These are phyloP conservation scores for Sporobolomyces pararoseus DNA, from an alignment of 768 basidiomycete species.

Conservation along the genomic window DNA sequence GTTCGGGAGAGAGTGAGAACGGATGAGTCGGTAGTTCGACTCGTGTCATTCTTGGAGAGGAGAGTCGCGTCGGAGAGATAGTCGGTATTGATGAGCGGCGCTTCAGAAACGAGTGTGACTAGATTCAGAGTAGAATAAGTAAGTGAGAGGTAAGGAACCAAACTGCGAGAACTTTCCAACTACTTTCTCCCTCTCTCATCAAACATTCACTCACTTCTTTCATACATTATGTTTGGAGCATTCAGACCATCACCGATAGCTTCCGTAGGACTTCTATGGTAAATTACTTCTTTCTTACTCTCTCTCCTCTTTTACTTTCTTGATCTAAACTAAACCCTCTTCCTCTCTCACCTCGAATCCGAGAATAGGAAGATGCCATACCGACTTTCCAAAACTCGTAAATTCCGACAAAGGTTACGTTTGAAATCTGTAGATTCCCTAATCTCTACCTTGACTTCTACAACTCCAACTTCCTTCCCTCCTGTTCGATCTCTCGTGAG, in stretches of 20 bases:
- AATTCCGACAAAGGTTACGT: slow-evolving; percentile 81
- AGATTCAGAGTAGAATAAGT: background rate
- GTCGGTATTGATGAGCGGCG: background rate
- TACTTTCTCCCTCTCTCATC: background rate
- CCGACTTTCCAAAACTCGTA: slow-evolving; percentile 84
- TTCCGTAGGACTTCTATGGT: slow-evolving; percentile 36
- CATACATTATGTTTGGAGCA: slow-evolving; percentile 18
- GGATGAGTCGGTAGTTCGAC: background rate
- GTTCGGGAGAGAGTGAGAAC: background rate
- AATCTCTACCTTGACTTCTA: slow-evolving; percentile 60
- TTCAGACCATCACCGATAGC: slow-evolving; percentile 13
- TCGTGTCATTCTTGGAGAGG: background rate
- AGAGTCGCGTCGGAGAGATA: background rate
- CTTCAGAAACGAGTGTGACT: too few relatives aligned
- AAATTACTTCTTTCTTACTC: background rate
- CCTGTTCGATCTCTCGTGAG: background rate
- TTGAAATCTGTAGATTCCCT: slow-evolving; percentile 91
- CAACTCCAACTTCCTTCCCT: background rate
- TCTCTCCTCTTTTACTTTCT: background rate
- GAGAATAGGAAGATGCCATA: slow-evolving; percentile 90
- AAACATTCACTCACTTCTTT: background rate
- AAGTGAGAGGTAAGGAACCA: background rate
- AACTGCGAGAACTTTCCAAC: too few relatives aligned
- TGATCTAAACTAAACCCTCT: background rate
- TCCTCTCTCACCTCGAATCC: background rate